phyloP scores from a whole-genome alignment of 768 basidiomycete species.

The Kwoniella europaea region DNA sequence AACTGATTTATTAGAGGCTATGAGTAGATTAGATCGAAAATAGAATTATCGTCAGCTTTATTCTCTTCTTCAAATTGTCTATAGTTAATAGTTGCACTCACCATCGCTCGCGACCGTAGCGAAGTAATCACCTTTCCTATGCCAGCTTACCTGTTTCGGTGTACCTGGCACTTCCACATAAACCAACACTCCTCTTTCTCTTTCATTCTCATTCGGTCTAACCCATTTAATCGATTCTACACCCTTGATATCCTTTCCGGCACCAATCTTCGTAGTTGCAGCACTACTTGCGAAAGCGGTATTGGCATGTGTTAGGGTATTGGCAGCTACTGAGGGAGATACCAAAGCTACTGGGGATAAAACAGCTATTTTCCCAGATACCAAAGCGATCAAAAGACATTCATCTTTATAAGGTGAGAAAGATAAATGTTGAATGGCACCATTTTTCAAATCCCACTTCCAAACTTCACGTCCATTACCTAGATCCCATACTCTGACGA shows the following conservation, averaged over 20 bases:
- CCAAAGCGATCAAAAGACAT: conserved; percentile 61
- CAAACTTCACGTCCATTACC: conserved; percentile 85
- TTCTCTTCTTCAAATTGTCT: too few relatives aligned
- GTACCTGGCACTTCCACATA: conserved; percentile 60
- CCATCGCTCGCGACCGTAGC: conserved; percentile 75
- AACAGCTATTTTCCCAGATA: conserved; percentile 61
- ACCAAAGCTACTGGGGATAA: conserved; percentile 55
- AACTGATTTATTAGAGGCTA: conserved; percentile 77
- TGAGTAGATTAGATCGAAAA: conserved; percentile 50
- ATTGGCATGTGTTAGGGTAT: conserved; percentile 68
- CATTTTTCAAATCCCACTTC: conserved; percentile 79
- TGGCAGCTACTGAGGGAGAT: conserved; percentile 74
- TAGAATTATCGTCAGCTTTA: too few relatives aligned
- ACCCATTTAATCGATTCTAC: conserved; percentile 59
- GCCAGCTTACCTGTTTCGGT: conserved; percentile 85
- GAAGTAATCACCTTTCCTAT: conserved; percentile 91
- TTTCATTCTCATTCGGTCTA: conserved; percentile 56
- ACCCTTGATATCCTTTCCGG: conserved; percentile 46
- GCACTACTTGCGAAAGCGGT: conserved; percentile 64
- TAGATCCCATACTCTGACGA: conserved; percentile 88
- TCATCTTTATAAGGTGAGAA: conserved; percentile 92
- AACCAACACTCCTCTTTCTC: conserved; percentile 60
- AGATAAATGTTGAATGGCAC: conserved; percentile 76
- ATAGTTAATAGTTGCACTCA: conserved; percentile 62
- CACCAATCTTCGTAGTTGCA: conserved; percentile 51